Percentiles rank a stretch among this genome's conserved stretches.
These are phyloP conservation scores for Xylariaceae sp. DNA, from an alignment of 2,329 filamentous ascomycete genomes.

Conservation along the genomic window DNA sequence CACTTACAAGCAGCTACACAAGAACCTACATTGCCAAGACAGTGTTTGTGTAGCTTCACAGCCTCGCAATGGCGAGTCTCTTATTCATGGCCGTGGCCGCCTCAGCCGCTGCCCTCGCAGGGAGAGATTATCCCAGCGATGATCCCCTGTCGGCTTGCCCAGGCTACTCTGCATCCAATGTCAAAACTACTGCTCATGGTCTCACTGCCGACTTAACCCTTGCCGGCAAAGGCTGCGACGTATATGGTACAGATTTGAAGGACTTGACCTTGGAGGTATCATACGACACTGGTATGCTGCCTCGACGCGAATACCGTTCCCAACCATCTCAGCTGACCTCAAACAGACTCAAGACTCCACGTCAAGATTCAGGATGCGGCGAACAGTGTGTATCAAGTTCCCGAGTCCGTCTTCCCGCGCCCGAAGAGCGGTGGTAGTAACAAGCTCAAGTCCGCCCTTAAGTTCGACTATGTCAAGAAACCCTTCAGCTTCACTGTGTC, in stretches of 20 bases:
- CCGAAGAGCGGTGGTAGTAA: constrained; percentile 45
- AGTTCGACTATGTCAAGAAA: constrained; percentile 43
- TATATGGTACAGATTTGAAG: constrained; percentile 71
- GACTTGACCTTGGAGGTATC: constrained; percentile 66
- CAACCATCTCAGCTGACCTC: constrained; percentile 18
- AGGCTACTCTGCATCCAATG: constrained; percentile 65
- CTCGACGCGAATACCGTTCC: not conserved
- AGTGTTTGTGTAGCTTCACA: constrained; percentile 12
- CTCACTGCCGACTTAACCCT: constrained; percentile 68
- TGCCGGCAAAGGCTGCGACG: constrained; percentile 69
- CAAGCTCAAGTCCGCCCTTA: constrained; percentile 35
- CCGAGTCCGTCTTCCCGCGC: constrained; percentile 69
- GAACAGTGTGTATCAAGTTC: constrained; percentile 77
- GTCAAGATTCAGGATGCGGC: constrained; percentile 74
- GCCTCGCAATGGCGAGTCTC: constrained; percentile 37
- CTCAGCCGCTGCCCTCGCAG: constrained; percentile 35
- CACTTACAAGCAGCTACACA: not conserved
- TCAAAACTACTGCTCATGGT: constrained; percentile 54
- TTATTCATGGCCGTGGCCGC: constrained; percentile 36
- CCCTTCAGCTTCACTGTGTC: constrained; percentile 51
- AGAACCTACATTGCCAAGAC: constrained; percentile 1
- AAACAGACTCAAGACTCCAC: constrained; percentile 68
- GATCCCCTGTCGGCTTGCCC: constrained; percentile 55
- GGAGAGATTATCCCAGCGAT: constrained; percentile 34
- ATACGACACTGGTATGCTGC: constrained; percentile 59